These are phyloP conservation scores for Venturia oleaginea DNA, from an alignment of 2,329 filamentous ascomycete genomes.

Conservation along the genomic window DNA sequence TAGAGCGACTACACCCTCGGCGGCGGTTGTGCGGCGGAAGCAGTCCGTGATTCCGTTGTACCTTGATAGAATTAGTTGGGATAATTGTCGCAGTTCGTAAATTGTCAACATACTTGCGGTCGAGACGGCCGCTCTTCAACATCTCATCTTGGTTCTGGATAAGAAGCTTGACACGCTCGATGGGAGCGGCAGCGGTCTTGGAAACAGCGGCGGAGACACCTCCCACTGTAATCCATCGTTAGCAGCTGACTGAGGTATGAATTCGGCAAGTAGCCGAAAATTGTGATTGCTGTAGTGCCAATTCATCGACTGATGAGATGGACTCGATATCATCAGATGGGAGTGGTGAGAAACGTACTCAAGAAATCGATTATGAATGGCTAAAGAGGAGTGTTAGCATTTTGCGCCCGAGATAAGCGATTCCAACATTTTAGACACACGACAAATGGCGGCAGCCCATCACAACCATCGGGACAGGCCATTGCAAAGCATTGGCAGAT, in stretches of 20 bases:
- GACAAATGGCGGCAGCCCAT: neutral
- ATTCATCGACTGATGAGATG: conserved; percentile 20
- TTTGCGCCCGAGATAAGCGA: conserved; percentile 10
- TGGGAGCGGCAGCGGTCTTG: conserved; percentile 99
- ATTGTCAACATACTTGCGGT: conserved; percentile 68
- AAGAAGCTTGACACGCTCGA: conserved; percentile 99
- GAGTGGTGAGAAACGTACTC: conserved; percentile 59
- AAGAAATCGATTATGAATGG: conserved; percentile 97
- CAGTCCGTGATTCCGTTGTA: conserved; percentile 91
- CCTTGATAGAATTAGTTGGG: neutral
- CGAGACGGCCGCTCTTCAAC: conserved; percentile 96
- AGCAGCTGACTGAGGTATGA: neutral
- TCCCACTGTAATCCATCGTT: conserved; percentile 62
- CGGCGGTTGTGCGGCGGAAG: conserved; percentile 82
- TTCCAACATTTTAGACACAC: neutral
- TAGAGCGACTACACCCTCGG: conserved; percentile 89
- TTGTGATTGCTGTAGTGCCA: neutral
- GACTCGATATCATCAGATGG: conserved; percentile 14
- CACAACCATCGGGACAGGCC: conserved; percentile 1
- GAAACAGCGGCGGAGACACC: conserved; percentile 99
- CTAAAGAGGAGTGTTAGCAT: conserved; percentile 36
- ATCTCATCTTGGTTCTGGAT: conserved; percentile 99
- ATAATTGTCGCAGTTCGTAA: neutral
- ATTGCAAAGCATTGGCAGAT: neutral
- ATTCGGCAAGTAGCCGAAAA: neutral